Conservation (phyloP, 1,284 basidiomycete genomes). For the Clitocybe nebularis region DNA sequence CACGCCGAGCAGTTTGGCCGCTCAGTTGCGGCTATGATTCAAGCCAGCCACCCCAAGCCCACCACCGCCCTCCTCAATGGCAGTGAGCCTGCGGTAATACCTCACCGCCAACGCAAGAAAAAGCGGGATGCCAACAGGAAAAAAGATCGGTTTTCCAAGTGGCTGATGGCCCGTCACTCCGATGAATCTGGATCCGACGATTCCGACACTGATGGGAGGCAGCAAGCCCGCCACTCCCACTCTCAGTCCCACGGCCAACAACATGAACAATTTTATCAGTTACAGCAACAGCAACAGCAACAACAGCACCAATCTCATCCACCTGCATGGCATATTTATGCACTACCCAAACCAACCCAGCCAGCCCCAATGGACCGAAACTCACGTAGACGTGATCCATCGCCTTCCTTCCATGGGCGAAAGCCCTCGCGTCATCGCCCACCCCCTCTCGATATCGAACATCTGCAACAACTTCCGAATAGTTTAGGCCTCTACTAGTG, state of each 20-base stretch:
- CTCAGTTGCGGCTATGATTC: conserved; percentile 3
- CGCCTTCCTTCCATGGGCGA: background rate
- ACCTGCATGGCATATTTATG: background rate
- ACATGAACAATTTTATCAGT: background rate
- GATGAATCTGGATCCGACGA: conserved; percentile 2
- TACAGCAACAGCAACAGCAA: conserved; percentile 8
- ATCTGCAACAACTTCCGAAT: too few relatives aligned
- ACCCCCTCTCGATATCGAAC: conserved; percentile 5
- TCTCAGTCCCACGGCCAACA: background rate
- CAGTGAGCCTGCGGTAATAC: background rate
- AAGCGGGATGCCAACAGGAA: conserved; percentile 1
- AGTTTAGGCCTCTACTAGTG: too few relatives aligned
- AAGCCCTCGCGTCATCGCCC: conserved; percentile 4
- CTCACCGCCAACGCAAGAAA: background rate
- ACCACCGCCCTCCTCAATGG: background rate
- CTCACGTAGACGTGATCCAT: background rate
- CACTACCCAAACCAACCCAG: background rate
- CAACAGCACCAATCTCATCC: background rate
- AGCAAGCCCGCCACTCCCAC: background rate
- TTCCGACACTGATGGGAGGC: background rate
- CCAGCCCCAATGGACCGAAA: background rate
- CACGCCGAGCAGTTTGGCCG: conserved; percentile 4
- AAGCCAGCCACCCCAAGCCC: background rate
- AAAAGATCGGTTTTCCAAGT: conserved; percentile 4
- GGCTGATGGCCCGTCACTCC: background rate